Evolutionary conservation across 2,329 filamentous ascomycete genomes (phyloP), one percentile per base, ranked within the genome.

Genomic region (Pleomassaria siparia): DNA sequence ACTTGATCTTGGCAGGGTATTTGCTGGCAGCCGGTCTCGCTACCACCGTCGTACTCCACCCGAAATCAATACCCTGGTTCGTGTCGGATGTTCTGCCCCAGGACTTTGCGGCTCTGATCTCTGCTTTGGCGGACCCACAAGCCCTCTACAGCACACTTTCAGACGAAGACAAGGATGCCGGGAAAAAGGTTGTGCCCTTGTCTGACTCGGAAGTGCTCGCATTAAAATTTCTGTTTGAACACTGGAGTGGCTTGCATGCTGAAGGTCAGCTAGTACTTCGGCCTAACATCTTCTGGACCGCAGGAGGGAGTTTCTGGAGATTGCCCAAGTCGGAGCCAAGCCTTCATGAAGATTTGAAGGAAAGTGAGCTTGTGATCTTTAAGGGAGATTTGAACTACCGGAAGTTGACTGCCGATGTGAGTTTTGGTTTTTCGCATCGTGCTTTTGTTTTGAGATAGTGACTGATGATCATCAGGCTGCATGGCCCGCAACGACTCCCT

Each of bases 371-470:
- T 15, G 89, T 96, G 11, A 84, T 99, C 46, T 97, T 97, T 78
- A 99, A 99, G 77, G 94, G 94, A 2, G 94, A 99, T 67, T 70
- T 99, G 59, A 99, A 99, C 74, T 99, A 97, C 72, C 80, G 94
- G 51, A 99, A 99, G 72, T 72, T 99, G 56, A 91, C 87, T 24
- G 88, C 84, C 40, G 94, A 99, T 77, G 90, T 92, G 74, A 76
- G 86, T 76, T 10, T 16, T 11, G n/a, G 18, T 16, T 10, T 22
- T 32, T 32, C 15, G n/a, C 13, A 35, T 18, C 9, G 20, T 4
- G 9, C 13, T 22, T 37, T 22, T 11, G 3, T 15, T 4, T 4
- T 15, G n/a, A 3, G 3, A 37, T 13, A 16, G 25, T 32, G 2
- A 16, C 37, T 50, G 40, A 51, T 9, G 30, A 30, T 46, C 20